A percentile compares a stretch with the other conserved stretches of the same genome.
Conservation (phyloP, 352 stramenopile species). For the Phytopythium aichiense region DNA sequence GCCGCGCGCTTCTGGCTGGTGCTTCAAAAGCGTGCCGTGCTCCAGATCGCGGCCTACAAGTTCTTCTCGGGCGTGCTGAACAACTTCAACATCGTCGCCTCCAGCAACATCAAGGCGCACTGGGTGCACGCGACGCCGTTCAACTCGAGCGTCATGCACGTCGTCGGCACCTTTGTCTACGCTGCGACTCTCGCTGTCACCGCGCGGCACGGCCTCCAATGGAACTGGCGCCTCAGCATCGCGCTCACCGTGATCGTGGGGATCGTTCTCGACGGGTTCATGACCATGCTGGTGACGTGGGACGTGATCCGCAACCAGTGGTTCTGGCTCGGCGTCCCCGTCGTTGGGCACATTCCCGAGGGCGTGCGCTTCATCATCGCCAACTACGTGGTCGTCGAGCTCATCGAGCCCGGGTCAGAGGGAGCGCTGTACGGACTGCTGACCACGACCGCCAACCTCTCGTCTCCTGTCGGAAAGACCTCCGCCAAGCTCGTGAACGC, state of each 20-base stretch:
- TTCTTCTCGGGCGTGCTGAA: slow-evolving; percentile 63
- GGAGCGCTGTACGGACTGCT: slow-evolving; percentile 50
- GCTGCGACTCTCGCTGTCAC: slow-evolving; percentile 42
- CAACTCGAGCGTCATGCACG: slow-evolving; percentile 49
- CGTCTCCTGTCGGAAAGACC: slow-evolving; percentile 36
- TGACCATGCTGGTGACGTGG: slow-evolving; percentile 56
- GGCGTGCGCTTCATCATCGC: slow-evolving; percentile 50
- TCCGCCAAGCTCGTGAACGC: slow-evolving; percentile 56
- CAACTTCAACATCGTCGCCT: slow-evolving; percentile 56
- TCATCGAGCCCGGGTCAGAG: slow-evolving; percentile 50
- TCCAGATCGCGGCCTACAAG: slow-evolving; percentile 56
- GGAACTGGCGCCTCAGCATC: slow-evolving; percentile 57
- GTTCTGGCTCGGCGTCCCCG: slow-evolving; percentile 55
- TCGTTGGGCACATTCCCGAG: slow-evolving; percentile 47
- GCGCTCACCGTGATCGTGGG: slow-evolving; percentile 33
- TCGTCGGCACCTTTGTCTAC: slow-evolving; percentile 45
- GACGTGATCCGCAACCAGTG: slow-evolving; percentile 49
- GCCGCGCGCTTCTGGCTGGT: slow-evolving; percentile 44
- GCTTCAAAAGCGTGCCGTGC: slow-evolving; percentile 56
- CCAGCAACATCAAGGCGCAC: slow-evolving; percentile 44
- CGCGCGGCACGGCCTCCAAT: slow-evolving; percentile 37
- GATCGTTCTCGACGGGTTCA: slow-evolving; percentile 35
- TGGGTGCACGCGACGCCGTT: slow-evolving; percentile 60
- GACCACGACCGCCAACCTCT: slow-evolving; percentile 44
- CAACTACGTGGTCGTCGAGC: slow-evolving; percentile 55